Base-by-base conservation (phyloP, 164 flowering plant genomes). In the Magnolia officinalis region DNA sequence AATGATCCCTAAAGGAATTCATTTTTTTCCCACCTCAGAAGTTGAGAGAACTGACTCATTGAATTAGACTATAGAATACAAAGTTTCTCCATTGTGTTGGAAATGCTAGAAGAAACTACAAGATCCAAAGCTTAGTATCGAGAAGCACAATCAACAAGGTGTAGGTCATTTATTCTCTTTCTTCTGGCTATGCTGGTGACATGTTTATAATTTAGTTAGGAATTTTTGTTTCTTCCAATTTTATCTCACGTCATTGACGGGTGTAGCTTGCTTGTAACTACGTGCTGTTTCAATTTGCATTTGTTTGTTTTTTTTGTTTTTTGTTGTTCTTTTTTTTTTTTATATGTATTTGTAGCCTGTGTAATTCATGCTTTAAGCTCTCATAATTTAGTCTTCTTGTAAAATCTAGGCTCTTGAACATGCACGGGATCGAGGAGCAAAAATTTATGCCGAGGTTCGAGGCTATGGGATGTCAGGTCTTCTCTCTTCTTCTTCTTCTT, bases 391-490 rank as follows among this genome's bases (percentile, higher is more conserved):
- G 45, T 37, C 0, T 37, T 37, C 45, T 70, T 73, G 58, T 78
- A 63, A 73, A 19, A 64, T 75, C 29, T 58, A 95, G 99, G 99
- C 91, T 75, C 86, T 92, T 72, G 90, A 88, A 78, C 98, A 96
- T 88, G 99, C 99, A 63, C 85, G 82, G 76, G 80, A 84, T 52
- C 86, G 99, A 67, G 97, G 97, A 77, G 98, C 98, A 72, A 91
- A 88, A 81, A 84, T 92, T 31, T 96, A 96, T 84, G 97, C 99
- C 0, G 97, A 96, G 84, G 72, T 96, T 82, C 88, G 96, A 71
- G 99, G 99, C 66, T 96, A 92, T 88, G 99, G 99, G 78, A 92
- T 89, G 93, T 96, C 99, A 92, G 98, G 98, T 95, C 70, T 66
- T 64, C 26, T 1, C 26, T 24, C 26, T 1, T 24, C 26, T 24